Conservation (phyloP, 805 yeast genomes). For the Saccharomycopsis sp. region DNA sequence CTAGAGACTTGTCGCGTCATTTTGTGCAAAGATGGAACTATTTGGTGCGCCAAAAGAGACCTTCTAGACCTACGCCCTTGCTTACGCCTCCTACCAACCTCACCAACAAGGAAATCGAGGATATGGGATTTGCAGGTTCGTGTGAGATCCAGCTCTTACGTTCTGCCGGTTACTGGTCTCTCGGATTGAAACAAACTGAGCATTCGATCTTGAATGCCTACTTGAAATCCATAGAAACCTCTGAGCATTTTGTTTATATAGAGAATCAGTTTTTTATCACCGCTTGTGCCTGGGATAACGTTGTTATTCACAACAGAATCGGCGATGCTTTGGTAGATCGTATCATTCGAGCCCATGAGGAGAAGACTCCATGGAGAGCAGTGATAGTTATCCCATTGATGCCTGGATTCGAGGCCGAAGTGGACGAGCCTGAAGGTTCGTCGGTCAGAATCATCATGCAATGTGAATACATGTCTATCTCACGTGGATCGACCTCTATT, state of each 20-base stretch:
- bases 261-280: constrained; percentile 95
- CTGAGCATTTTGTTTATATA: constrained; percentile 87
- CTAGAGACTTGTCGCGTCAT: constrained; percentile 87
- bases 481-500: constrained; percentile 82
- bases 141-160: constrained; percentile 89
- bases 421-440: constrained; percentile 89
- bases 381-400: constrained; percentile 86
- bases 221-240: constrained; percentile 79
- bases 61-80: constrained; percentile 88
- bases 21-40: constrained; percentile 98
- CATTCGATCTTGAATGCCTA: constrained; percentile 91
- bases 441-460: constrained; percentile 95
- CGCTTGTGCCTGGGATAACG: constrained; percentile 80
- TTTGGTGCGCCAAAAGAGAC: constrained; percentile 84
- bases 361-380: constrained; percentile 80
- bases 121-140: constrained; percentile 59
- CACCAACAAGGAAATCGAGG: constrained; percentile 59
- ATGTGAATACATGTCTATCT: constrained; percentile 89
- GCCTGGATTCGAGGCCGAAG: constrained; percentile 96
- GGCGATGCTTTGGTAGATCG: constrained; percentile 98
- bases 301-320: constrained; percentile 75
- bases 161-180: constrained; percentile 89
- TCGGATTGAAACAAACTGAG: constrained; percentile 80
- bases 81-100: constrained; percentile 90
- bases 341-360: constrained; percentile 79